These are phyloP conservation scores for Lichtheimia ornata DNA, from an alignment of 371 early-diverging fungal species.

Conservation along the genomic window DNA sequence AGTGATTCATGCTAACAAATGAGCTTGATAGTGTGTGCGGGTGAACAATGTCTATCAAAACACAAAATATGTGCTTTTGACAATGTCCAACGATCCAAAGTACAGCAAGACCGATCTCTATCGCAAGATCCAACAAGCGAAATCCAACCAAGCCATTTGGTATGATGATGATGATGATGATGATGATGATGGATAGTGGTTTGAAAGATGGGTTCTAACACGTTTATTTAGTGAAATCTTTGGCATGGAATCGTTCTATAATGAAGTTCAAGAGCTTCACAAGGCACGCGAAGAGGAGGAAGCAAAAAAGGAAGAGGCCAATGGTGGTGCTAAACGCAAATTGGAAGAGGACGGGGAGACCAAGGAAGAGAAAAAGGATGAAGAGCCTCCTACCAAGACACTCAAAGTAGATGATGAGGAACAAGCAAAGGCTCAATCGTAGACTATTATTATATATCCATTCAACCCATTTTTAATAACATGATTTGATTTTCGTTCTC, in stretches of 20 bases:
- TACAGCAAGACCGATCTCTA: conserved; percentile 53
- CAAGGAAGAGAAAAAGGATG: no score
- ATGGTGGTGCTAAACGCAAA: conserved; percentile 4
- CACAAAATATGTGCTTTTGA: conserved; percentile 87
- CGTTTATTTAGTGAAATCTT: conserved; percentile 30
- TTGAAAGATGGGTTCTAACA: not conserved
- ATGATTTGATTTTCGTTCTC: no score
- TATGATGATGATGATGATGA: conserved; percentile 25
- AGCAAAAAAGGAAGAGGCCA: not conserved
- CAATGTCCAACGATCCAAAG: conserved; percentile 74
- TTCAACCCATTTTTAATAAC: no score
- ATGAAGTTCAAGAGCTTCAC: conserved; percentile 31
- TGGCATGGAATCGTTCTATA: conserved; percentile 42
- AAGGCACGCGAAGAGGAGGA: conserved; percentile 18
- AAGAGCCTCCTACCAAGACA: no score
- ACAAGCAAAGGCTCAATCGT: no score
- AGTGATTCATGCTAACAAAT: not conserved
- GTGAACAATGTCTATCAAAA: conserved; percentile 77
- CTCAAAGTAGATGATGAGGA: no score
- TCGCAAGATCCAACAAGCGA: conserved; percentile 47
- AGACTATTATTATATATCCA: no score
- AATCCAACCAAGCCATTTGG: conserved; percentile 53
- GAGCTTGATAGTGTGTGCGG: conserved; percentile 42
- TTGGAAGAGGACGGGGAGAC: not conserved
- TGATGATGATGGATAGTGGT: conserved; percentile 10